Conservation (phyloP, 352 stramenopile species). For the Elongisporangium anandrum region DNA sequence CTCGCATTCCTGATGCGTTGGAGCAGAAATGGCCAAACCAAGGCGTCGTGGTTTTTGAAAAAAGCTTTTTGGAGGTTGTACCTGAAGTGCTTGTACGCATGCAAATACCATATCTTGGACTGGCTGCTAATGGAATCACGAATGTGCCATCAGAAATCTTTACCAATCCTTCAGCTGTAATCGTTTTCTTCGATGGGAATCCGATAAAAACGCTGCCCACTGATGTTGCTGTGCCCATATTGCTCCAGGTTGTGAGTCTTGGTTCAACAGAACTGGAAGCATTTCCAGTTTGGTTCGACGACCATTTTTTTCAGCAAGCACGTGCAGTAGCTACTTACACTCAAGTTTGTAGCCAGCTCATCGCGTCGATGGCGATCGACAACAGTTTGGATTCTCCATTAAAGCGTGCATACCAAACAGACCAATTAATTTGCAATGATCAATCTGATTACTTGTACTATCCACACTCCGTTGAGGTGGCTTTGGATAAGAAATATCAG, state of each 20-base stretch:
- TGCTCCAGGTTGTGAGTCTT: background rate
- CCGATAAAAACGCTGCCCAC: background rate
- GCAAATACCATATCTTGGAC: background rate
- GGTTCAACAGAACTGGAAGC: background rate
- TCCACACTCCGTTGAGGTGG: background rate
- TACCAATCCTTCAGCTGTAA: background rate
- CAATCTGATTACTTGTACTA: background rate
- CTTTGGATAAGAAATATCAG: background rate
- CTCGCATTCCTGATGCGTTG: slow-evolving; percentile 23
- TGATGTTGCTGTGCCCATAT: background rate
- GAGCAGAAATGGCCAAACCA: slow-evolving; percentile 19
- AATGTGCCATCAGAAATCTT: background rate
- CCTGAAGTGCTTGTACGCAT: background rate
- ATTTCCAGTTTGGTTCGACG: background rate
- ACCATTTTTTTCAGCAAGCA: background rate
- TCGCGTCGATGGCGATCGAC: background rate
- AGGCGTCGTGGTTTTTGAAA: background rate
- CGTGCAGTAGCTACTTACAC: background rate
- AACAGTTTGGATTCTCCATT: background rate
- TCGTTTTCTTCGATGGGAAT: background rate
- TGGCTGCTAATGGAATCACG: background rate
- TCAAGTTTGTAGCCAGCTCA: background rate
- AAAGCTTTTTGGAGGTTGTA: background rate
- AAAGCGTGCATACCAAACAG: background rate
- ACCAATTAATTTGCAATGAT: background rate